A percentile compares a stretch with the other conserved stretches of the same genome.
Evolutionary conservation across 2,329 filamentous ascomycete genomes (phyloP).

Genomic region (Colletotrichum lini): DNA sequence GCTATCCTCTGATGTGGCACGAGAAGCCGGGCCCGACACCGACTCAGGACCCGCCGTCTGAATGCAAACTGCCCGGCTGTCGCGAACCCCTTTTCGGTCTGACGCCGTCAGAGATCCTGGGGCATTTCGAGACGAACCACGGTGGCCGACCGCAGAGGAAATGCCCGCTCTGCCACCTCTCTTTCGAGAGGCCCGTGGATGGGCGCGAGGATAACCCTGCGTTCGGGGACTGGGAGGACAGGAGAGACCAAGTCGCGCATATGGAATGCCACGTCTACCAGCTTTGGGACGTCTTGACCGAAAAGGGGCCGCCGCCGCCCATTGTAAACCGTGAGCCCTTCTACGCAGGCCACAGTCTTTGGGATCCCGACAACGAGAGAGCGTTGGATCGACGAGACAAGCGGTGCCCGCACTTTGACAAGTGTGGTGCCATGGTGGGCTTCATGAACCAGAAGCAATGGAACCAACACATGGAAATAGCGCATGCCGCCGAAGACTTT

Average conservation of each 20-base stretch:
- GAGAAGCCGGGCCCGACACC: slow-evolving; percentile 32
- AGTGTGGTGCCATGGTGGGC: slow-evolving; percentile 43
- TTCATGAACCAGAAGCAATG: slow-evolving; percentile 42
- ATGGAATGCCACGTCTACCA: slow-evolving; percentile 44
- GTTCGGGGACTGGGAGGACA: slow-evolving; percentile 8
- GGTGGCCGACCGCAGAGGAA: slow-evolving; percentile 20
- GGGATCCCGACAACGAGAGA: slow-evolving; percentile 36
- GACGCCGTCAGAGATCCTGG: slow-evolving; percentile 35
- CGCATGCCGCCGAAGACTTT: slow-evolving; percentile 34
- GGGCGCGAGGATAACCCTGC: slow-evolving; percentile 2
- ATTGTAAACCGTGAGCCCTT: slow-evolving; percentile 30
- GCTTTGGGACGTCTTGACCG: slow-evolving; percentile 38
- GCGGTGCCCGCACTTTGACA: slow-evolving; percentile 41
- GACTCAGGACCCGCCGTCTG: slow-evolving; percentile 32
- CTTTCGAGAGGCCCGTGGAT: slow-evolving; percentile 29
- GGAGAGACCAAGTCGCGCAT: slow-evolving; percentile 34
- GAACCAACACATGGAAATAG: slow-evolving; percentile 37
- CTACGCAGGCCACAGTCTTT: slow-evolving; percentile 35
- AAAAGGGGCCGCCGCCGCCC: background rate
- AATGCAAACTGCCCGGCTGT: slow-evolving; percentile 32
- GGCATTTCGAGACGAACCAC: slow-evolving; percentile 40
- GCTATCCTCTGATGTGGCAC: slow-evolving; percentile 34
- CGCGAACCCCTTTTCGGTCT: slow-evolving; percentile 37
- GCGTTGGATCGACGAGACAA: slow-evolving; percentile 41
- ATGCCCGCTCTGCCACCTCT: slow-evolving; percentile 40